Conservation (phyloP, 225 moss, liverwort and hornwort species). For the Lunularia cruciata region DNA sequence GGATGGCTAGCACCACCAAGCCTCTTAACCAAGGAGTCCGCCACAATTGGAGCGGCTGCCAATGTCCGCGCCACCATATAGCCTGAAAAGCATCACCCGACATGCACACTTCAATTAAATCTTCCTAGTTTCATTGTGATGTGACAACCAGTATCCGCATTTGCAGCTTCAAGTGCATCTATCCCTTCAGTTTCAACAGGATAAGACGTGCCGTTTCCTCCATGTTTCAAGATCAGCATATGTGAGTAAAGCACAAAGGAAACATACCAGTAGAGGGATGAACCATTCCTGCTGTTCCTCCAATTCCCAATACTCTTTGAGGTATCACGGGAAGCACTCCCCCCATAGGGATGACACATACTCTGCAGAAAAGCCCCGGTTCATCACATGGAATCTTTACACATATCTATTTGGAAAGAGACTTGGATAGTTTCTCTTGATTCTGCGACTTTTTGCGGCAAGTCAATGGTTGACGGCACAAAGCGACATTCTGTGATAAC, state of each 20-base stretch:
- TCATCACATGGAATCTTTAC: too few relatives aligned
- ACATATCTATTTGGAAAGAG: too few relatives aligned
- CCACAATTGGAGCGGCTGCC: conserved; percentile 58
- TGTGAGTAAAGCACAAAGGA: too few relatives aligned
- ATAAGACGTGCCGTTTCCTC: too few relatives aligned
- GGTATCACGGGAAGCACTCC: conserved; percentile 94
- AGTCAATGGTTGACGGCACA: too few relatives aligned
- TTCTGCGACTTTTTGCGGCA: too few relatives aligned
- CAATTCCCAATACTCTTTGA: conserved; percentile 94
- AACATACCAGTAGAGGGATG: conserved; percentile 94
- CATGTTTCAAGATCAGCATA: too few relatives aligned
- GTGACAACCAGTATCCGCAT: background rate
- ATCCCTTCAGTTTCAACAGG: too few relatives aligned
- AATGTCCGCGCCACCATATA: conserved; percentile 62
- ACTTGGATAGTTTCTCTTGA: too few relatives aligned
- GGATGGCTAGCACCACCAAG: conserved; percentile 57
- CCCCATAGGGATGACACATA: conserved; percentile 97
- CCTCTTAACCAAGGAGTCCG: conserved; percentile 59
- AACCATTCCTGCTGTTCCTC: conserved; percentile 99
- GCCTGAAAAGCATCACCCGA: conserved; percentile 36
- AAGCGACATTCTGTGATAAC: too few relatives aligned
- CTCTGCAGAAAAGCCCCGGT: conserved; percentile 40
- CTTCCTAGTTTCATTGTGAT: too few relatives aligned
- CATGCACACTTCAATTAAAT: too few relatives aligned
- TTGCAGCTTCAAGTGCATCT: background rate